Base-by-base conservation (phyloP, 306 rosid species). In the Prunus davidiana region DNA sequence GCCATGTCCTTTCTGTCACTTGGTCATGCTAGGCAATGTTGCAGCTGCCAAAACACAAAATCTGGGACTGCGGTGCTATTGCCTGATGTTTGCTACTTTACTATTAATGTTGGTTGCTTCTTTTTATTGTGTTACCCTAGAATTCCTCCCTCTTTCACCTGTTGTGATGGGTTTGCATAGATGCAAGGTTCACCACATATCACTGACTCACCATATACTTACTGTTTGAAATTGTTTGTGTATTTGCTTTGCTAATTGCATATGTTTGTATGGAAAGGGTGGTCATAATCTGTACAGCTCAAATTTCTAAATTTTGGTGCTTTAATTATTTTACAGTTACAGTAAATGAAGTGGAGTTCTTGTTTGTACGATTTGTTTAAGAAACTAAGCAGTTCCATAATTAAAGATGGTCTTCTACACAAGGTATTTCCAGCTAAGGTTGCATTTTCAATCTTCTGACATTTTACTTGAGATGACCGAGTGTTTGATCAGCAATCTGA, bases 341-440 rank as follows among this genome's bases (percentile, higher is more conserved):
- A 32, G 83, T 87, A 49, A 92, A 90, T 82, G 97, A 93, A 81
- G 87, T 93, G 61, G 96, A 90, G 81, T 91, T 93, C 69, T 77
- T 93, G 32, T 30, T 30, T 30, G 85, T 62, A 76, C 63, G 80
- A 76, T 67, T 76, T 91, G 65, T 93, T 24, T 24, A 24, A 24
- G 85, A 84, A 83, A 80, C 83, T 93, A 80, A 84, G 93, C 71
- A 79, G 87, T 86, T 19, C 91, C 54, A 83, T 88, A 32, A 24
- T 75, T 65, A 83, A 88, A 56, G 96, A 90, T 80, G 91, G 85
- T 46, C 69, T 30, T 43, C 86, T 93, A 74, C 89, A 86, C 86
- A 90, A 90, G 97, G 96, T 93, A 24, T 24, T 24, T 24, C 25
- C 25, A 47, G 69, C 43, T 38, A 81, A 47, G 32, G 54, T 70